A percentile compares a stretch with the other conserved stretches of the same genome.
Conservation (phyloP, 257 asterid species). For the Euphrasia confusa region DNA sequence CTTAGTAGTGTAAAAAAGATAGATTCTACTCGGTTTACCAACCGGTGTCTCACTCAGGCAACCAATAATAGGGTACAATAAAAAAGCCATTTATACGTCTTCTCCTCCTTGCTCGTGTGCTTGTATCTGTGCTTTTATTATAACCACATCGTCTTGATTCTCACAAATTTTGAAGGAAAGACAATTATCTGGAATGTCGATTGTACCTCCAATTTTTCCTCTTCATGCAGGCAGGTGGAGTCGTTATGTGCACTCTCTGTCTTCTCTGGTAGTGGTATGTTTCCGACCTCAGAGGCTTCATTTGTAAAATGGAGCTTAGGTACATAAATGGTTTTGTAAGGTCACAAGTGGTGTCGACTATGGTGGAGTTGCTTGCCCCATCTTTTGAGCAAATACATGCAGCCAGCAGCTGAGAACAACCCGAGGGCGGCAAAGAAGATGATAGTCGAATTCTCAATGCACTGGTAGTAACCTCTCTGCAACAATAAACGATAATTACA, state of each 20-base stretch:
- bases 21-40: not conserved
- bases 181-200: not conserved
- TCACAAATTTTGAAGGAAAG: not conserved
- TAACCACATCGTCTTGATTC: slow-evolving; percentile 4
- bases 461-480: slow-evolving; percentile 62
- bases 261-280: slow-evolving; percentile 6
- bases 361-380: slow-evolving; percentile 74
- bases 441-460: slow-evolving; percentile 55
- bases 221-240: not conserved
- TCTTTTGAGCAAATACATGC: slow-evolving; percentile 65
- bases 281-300: slow-evolving; percentile 1
- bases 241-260: not conserved
- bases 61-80: not conserved
- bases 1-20: not conserved
- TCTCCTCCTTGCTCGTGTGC: not conserved
- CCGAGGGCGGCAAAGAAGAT: slow-evolving; percentile 49
- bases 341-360: slow-evolving; percentile 52
- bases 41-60: not conserved
- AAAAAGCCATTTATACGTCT: not conserved
- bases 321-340: not conserved
- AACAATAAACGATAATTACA: slow-evolving; percentile 20
- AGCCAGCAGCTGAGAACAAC: slow-evolving; percentile 65
- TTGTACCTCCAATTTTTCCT: not conserved
- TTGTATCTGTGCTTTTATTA: not conserved
- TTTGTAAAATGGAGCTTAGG: not conserved